Conservation (phyloP, 345 rosid species). For the Eucalyptus albens region DNA sequence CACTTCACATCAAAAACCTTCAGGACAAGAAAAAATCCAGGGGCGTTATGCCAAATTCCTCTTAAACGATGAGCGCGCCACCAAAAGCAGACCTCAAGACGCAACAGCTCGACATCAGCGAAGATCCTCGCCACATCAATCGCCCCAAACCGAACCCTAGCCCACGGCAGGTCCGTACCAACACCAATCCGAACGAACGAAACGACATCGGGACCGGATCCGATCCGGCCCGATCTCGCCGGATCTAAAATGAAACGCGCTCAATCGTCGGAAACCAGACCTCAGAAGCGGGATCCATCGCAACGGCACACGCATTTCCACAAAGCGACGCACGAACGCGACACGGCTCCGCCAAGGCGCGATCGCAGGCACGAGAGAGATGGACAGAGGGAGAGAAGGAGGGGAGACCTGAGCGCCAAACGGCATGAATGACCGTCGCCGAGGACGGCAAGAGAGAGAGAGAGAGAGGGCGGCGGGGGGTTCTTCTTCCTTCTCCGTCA, state of each 20-base stretch:
- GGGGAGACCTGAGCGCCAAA: constrained; percentile 43
- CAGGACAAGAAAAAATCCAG: neutral
- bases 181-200: neutral
- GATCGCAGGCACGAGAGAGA: neutral
- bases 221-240: neutral
- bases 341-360: neutral
- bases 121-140: neutral
- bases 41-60: neutral
- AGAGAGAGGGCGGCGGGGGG: constrained; percentile 4
- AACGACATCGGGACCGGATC: neutral
- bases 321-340: neutral
- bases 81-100: neutral
- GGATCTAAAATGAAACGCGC: neutral
- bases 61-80: neutral
- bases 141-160: neutral
- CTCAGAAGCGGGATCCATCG: neutral
- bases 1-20: neutral
- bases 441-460: constrained; percentile 55
- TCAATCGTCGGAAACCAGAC: neutral
- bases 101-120: neutral
- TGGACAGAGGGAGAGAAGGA: neutral
- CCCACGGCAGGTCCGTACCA: neutral
- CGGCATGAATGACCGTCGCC: constrained; percentile 76
- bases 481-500: constrained; percentile 5
- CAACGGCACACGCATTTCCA: neutral